These are phyloP conservation scores for Aspergillus chevalieri DNA, from an alignment of 2,329 filamentous ascomycete species.

Conservation along the genomic window DNA sequence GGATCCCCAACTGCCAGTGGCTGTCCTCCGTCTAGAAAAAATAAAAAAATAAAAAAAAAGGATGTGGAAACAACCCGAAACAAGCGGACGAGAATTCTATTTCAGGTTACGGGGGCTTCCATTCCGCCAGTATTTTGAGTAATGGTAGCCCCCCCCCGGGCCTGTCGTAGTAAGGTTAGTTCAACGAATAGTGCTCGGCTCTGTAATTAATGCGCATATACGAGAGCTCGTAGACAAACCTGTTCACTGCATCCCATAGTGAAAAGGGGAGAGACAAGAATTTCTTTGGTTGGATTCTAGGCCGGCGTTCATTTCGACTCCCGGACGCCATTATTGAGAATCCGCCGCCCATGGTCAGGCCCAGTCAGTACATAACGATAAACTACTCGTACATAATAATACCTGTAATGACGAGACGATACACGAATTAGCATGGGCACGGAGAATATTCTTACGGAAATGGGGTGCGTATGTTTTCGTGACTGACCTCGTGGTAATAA, in stretches of 20 bases:
- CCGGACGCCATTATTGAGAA: background rate
- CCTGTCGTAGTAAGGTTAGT: background rate
- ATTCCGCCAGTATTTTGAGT: background rate
- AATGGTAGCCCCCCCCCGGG: background rate
- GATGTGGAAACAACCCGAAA: conserved; percentile 17
- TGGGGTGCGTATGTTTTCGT: background rate
- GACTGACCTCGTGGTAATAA: background rate
- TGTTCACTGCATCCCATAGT: background rate
- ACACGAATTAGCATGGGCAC: background rate
- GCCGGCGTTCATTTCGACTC: background rate
- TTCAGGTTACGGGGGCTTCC: conserved; percentile 15
- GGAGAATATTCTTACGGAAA: background rate
- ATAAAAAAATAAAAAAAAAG: background rate
- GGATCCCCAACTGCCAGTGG: conserved; percentile 13
- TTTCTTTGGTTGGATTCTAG: no score
- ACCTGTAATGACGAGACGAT: background rate
- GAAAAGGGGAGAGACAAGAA: no score
- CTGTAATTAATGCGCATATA: background rate
- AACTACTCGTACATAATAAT: background rate
- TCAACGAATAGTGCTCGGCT: background rate
- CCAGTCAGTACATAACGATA: background rate
- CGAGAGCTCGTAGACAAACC: background rate
- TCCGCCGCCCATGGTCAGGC: background rate
- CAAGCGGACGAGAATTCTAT: conserved; percentile 16
- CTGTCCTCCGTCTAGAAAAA: background rate